A percentile compares a stretch with the other conserved stretches of the same genome.
Evolutionary conservation across 768 basidiomycete genomes (phyloP).

Genomic region (Mycena maculata): DNA sequence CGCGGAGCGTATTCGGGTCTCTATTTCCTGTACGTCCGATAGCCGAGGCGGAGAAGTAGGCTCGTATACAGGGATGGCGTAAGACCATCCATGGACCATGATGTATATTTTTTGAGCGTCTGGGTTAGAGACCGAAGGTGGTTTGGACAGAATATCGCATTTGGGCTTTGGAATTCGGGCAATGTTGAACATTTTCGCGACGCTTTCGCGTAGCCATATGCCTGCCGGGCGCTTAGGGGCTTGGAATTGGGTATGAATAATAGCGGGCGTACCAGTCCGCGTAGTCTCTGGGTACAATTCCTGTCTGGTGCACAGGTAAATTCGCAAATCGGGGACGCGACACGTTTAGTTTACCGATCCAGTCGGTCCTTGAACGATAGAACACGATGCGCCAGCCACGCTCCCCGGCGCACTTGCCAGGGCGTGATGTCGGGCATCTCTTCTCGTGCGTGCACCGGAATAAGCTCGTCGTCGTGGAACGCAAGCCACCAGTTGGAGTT

Average conservation of each 20-base stretch:
- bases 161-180: conserved; percentile 76
- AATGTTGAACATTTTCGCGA: conserved; percentile 77
- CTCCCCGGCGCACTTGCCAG: conserved; percentile 89
- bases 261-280: conserved; percentile 63
- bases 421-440: conserved; percentile 64
- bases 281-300: conserved; percentile 78
- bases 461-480: conserved; percentile 76
- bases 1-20: conserved; percentile 55
- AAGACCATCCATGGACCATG: conserved; percentile 82
- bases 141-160: conserved; percentile 73
- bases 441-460: conserved; percentile 62
- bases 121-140: conserved; percentile 56
- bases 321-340: conserved; percentile 1
- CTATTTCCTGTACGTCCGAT: conserved; percentile 54
- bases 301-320: conserved; percentile 58
- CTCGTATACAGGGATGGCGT: conserved; percentile 76
- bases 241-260: neutral
- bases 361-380: conserved; percentile 79
- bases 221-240: conserved; percentile 45
- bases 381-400: conserved; percentile 81
- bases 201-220: conserved; percentile 72
- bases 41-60: conserved; percentile 44
- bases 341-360: conserved; percentile 61
- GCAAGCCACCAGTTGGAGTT: conserved; percentile 98
- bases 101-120: conserved; percentile 72